Base-by-base conservation (phyloP, 345 rosid species). In the Lumnitzera racemosa region DNA sequence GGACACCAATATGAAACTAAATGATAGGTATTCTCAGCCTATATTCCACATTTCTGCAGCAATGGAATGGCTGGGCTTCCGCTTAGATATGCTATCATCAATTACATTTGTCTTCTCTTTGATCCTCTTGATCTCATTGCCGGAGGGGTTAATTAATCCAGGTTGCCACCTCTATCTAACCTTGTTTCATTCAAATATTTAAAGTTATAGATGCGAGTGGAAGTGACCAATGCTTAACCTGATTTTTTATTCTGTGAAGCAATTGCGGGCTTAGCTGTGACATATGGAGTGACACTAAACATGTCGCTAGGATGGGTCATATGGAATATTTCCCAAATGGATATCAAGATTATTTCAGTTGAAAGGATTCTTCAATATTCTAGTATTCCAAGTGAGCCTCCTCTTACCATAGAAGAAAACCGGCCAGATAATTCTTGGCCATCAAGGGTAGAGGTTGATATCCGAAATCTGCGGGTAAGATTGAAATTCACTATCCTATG, bases 241-340 rank as follows among this genome's bases (percentile, higher is more conserved):
- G 83, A 55, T 87, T 52, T 53, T 2, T 13, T 54, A 27, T 53
- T 0, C 14, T 13, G 51, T 49, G 48, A 47, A 89, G 98, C 81
- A 63, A 81, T 89, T 53, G 98, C 96, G 0, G 97, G 98, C 31
- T 71, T 92, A 62, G 89, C 91, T 2, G 96, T 87, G 55, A 89
- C 90, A 9, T 89, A 92, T 65, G 97, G 94, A 57, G 88, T 92
- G 48, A 87, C 61, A 63, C 78, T 92, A 57, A 86, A 86, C 70
- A 78, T 52, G 56, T 27, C 79, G 51, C 97, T 83, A 87, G 88
- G 81, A 65, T 57, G 57, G 79, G 70, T 89, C 20, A 81, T 89
- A 57, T 84, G 94, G 96, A 80, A 60, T 56, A 76, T 85, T 12
- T 89, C 94, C 74, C 63, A 59, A 61, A 61, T 80, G 31, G 96